These are phyloP conservation scores for Dendrothele bispora DNA, from an alignment of 768 basidiomycete species.

Conservation along the genomic window DNA sequence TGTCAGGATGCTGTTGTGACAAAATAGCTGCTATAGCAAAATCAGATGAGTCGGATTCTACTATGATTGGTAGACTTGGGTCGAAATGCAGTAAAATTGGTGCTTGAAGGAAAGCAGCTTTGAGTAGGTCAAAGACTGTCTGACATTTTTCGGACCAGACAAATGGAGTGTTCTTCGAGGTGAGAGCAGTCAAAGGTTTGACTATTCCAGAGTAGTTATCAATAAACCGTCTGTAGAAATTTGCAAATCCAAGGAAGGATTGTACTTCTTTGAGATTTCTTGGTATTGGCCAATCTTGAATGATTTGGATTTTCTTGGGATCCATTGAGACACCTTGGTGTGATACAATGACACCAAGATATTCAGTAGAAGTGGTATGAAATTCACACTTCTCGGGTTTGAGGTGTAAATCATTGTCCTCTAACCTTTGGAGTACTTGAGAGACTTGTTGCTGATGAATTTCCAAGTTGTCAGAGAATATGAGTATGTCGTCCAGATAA, in stretches of 20 bases:
- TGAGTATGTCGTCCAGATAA: constrained; percentile 32
- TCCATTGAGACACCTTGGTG: background rate
- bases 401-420: constrained; percentile 17
- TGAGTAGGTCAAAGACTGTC: background rate
- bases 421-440: constrained; percentile 17
- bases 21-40: constrained; percentile 6
- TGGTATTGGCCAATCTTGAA: no score
- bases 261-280: no score
- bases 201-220: no score
- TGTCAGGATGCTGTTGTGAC: background rate
- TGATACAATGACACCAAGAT: constrained; percentile 13
- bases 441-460: constrained; percentile 11
- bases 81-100: background rate
- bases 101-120: background rate
- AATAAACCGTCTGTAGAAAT: no score
- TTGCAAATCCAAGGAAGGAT: no score
- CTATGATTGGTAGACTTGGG: background rate
- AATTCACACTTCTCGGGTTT: constrained; percentile 28
- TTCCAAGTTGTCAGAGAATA: constrained; percentile 12
- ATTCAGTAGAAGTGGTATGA: constrained; percentile 6
- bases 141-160: background rate
- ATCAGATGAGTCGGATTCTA: background rate
- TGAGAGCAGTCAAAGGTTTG: background rate
- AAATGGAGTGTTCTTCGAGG: background rate
- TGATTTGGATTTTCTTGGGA: no score